These are phyloP conservation scores for Apiospora hydei DNA, from an alignment of 2,329 filamentous ascomycete genomes.

Conservation along the genomic window DNA sequence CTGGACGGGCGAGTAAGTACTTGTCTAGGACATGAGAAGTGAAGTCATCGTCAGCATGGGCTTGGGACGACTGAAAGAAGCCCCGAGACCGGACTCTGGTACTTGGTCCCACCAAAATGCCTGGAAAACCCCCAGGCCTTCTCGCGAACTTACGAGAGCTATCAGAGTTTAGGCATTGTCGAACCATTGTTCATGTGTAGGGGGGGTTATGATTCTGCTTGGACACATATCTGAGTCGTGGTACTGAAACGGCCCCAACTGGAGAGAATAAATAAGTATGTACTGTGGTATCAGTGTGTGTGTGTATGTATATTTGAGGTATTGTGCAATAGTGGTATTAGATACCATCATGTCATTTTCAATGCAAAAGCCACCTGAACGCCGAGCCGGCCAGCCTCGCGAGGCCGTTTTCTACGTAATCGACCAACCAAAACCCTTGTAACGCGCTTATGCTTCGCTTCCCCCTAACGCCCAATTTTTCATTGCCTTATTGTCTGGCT, in stretches of 20 bases:
- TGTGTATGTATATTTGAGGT: background rate
- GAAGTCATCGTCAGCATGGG: background rate
- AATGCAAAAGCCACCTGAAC: slow-evolving; percentile 19
- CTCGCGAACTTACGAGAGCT: background rate
- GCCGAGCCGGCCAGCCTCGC: slow-evolving; percentile 16
- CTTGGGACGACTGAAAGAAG: background rate
- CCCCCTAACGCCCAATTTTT: slow-evolving; percentile 6
- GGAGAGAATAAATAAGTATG: background rate
- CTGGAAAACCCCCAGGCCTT: background rate
- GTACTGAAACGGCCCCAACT: background rate
- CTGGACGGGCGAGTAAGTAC: background rate
- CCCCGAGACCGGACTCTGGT: background rate
- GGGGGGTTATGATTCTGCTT: background rate
- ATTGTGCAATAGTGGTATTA: slow-evolving; percentile 14
- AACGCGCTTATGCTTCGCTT: slow-evolving; percentile 6
- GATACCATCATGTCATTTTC: background rate
- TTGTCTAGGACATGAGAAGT: background rate
- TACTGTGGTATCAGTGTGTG: background rate
- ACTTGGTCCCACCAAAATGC: background rate
- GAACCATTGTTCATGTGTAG: background rate
- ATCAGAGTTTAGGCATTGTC: background rate
- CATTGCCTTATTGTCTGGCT: background rate
- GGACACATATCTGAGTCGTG: background rate
- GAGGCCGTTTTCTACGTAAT: background rate
- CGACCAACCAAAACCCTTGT: slow-evolving; percentile 3